Base-by-base conservation (phyloP, 1,139 yeast species). In the Diutina mesorugosa region DNA sequence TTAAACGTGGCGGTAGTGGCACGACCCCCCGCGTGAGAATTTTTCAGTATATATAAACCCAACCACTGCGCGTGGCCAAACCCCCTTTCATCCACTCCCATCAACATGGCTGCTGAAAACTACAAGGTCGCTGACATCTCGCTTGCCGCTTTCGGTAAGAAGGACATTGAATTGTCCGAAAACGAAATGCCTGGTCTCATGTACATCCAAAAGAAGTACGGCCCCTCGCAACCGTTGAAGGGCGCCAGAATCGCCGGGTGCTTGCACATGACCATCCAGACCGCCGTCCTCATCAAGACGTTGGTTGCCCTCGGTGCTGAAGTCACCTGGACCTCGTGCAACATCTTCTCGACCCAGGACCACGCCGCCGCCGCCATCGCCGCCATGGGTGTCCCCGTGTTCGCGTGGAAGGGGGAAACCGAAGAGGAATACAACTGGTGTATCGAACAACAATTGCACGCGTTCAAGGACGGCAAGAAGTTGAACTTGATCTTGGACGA, bases 331-430 rank as follows among this genome's bases (percentile, higher is more conserved):
- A 83, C 97, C 64, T 91, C 98, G 57, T 93, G 99, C 85, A 93
- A 93, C 96, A 93, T 93, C 70, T 93, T 90, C 87, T 93, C 98
- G 66, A 93, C 99, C 64, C 99, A 93, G 81, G 99, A 93, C 78
- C 98, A 93, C 74, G 98, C 98, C 66, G 99, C 99, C 69, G 98
- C 99, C 70, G 99, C 99, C 69, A 93, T 95, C 76, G 99, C 99
- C 67, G 99, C 99, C 67, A 78, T 97, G 66, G 99, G 99, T 79
- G 95, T 93, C 61, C 99, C 99, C 72, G 99, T 95, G 65, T 95
- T 90, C 68, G 99, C 99, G 69, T 95, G 99, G 99, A 93, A 93
- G 84, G 99, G 99, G 73, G 99, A 93, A 84, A 90, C 99, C 75
- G 99, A 93, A 77, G 99, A 93, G 81, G 99, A 93, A 81, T 93